Evolutionary conservation across 306 rosid species (phyloP).

Genomic region (Sphenostylis stenocarpa): DNA sequence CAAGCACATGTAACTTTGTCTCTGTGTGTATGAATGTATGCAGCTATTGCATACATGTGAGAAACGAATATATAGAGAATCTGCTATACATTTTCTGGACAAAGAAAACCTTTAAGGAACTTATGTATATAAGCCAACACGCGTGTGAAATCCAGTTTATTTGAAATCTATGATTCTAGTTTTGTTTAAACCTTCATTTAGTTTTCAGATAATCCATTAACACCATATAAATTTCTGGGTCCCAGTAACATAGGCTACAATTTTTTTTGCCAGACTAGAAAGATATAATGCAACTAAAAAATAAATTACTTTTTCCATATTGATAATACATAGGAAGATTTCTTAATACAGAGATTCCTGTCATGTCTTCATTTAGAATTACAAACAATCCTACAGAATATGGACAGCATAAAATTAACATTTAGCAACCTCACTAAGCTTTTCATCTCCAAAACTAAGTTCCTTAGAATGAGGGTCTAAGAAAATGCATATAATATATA

Average conservation of each 20-base stretch:
- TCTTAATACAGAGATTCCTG: conserved; percentile 20
- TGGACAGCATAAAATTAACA: conserved; percentile 14
- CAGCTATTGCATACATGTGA: neutral
- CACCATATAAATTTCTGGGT: neutral
- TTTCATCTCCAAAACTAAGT: conserved; percentile 23
- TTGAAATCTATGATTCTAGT: neutral
- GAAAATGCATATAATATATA: conserved; percentile 30
- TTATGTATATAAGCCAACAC: neutral
- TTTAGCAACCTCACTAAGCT: conserved; percentile 19
- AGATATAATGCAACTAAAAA: conserved; percentile 2
- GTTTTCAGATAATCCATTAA: neutral
- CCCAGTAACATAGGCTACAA: neutral
- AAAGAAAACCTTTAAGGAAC: neutral
- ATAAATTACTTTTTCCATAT: conserved; percentile 4
- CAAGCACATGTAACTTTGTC: neutral
- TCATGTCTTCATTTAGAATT: conserved; percentile 16
- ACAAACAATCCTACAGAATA: conserved; percentile 24
- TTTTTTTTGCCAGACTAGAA: neutral
- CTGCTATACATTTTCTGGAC: neutral
- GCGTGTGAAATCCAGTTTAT: neutral
- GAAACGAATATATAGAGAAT: neutral
- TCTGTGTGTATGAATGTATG: neutral
- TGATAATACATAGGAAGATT: conserved; percentile 22
- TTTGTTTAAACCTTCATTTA: neutral
- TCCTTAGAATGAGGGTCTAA: conserved; percentile 33